phyloP scores from a whole-genome alignment of 2,329 filamentous ascomycete genomes.

The Calonectria leucothoes region DNA sequence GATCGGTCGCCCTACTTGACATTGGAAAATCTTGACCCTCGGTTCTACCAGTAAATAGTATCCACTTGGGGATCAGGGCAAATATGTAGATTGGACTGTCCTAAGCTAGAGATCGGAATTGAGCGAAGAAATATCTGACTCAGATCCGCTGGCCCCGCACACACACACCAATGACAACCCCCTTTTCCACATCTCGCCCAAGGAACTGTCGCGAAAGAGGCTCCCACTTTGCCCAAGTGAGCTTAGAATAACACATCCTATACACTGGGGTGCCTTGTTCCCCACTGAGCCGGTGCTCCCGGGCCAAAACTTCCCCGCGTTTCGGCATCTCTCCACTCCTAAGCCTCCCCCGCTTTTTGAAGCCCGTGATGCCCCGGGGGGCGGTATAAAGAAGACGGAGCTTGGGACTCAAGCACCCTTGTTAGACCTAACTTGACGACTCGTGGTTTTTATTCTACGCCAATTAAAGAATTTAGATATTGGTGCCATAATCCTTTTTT shows the following conservation, averaged over 20 bases:
- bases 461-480: too few species aligned
- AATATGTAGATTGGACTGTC: not conserved
- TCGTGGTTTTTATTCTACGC: not conserved
- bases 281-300: not conserved
- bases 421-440: not conserved
- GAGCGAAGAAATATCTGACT: not conserved
- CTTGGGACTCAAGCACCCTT: not conserved
- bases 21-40: not conserved
- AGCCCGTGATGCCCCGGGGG: not conserved
- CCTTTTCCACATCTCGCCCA: not conserved
- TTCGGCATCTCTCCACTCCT: not conserved
- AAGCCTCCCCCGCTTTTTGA: not conserved
- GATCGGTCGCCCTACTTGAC: not conserved
- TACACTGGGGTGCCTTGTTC: not conserved
- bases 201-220: not conserved
- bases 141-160: not conserved
- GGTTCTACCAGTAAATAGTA: not conserved
- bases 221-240: not conserved
- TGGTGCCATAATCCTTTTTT: too few species aligned
- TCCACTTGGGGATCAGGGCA: not conserved
- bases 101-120: not conserved
- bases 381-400: not conserved
- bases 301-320: not conserved
- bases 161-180: not conserved
- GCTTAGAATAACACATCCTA: not conserved